These are phyloP conservation scores for Neofusicoccum ribis DNA, from an alignment of 2,329 filamentous ascomycete species.

Conservation along the genomic window DNA sequence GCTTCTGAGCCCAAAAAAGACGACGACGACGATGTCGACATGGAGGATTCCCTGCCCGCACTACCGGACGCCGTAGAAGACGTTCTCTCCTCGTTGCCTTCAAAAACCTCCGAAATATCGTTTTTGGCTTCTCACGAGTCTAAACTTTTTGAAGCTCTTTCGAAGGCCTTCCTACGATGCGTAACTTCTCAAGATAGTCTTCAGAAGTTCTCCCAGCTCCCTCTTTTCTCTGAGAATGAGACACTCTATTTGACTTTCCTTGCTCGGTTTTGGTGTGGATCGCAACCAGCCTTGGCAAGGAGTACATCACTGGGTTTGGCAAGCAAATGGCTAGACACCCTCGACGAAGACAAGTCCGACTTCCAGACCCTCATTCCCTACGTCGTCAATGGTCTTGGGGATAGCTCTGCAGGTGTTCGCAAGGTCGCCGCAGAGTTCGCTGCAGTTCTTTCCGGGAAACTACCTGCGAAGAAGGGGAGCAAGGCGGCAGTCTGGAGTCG, in stretches of 20 bases:
- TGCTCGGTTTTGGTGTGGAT: conserved; percentile 70
- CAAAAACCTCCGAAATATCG: conserved; percentile 30
- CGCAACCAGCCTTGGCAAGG: conserved; percentile 68
- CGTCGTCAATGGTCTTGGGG: conserved; percentile 70
- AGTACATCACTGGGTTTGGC: conserved; percentile 66
- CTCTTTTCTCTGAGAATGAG: conserved; percentile 55
- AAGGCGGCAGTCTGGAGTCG: conserved; percentile 45
- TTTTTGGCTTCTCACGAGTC: conserved; percentile 29
- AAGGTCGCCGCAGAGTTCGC: conserved; percentile 71
- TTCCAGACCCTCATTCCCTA: conserved; percentile 84
- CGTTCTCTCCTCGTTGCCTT: conserved; percentile 25
- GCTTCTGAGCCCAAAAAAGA: conserved; percentile 26
- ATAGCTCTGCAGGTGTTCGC: conserved; percentile 74
- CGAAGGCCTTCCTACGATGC: conserved; percentile 32
- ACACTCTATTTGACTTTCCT: conserved; percentile 74
- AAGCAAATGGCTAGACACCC: conserved; percentile 26
- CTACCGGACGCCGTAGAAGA: conserved; percentile 18
- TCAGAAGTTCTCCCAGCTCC: conserved; percentile 52
- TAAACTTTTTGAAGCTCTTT: conserved; percentile 32
- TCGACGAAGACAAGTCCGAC: conserved; percentile 54
- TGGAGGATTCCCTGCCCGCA: conserved; percentile 42
- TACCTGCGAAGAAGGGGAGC: conserved; percentile 19
- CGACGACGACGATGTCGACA: conserved; percentile 50
- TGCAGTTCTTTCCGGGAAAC: conserved; percentile 23
- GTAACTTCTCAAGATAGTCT: conserved; percentile 26